Percentiles rank a stretch among this genome's conserved stretches.
phyloP scores from a whole-genome alignment of 768 basidiomycete genomes.

The Pulveroboletus frians region DNA sequence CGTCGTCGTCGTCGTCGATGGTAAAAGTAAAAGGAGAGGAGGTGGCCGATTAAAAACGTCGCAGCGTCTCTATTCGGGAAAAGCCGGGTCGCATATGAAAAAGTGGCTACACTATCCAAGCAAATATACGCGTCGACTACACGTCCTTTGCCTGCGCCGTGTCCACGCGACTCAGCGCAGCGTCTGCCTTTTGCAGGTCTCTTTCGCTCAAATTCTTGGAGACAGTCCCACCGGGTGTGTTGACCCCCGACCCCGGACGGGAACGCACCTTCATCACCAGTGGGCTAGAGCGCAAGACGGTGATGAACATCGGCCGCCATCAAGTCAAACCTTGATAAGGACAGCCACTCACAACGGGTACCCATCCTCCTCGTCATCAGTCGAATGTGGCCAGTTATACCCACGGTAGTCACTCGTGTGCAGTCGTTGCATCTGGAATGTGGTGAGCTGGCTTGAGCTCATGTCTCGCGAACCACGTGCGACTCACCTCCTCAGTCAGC shows the following conservation, averaged over 20 bases:
- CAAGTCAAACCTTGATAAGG: constrained; percentile 9
- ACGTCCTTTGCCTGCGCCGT: background rate
- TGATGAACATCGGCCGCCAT: constrained; percentile 3
- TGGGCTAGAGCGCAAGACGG: constrained; percentile 46
- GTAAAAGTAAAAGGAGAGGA: background rate
- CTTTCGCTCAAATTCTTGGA: constrained; percentile 81
- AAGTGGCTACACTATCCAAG: constrained; percentile 17
- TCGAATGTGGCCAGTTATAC: constrained; percentile 49
- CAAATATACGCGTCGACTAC: background rate
- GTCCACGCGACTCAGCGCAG: constrained; percentile 66
- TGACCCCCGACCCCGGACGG: constrained; percentile 69
- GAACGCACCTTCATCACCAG: constrained; percentile 88
- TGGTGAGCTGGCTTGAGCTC: background rate
- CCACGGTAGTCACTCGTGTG: constrained; percentile 79
- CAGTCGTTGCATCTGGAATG: constrained; percentile 73
- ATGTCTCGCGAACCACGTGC: background rate
- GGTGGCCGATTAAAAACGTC: background rate
- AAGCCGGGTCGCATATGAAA: constrained; percentile 12
- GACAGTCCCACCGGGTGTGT: constrained; percentile 82
- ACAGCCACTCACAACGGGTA: constrained; percentile 72
- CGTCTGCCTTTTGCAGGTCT: constrained; percentile 84
- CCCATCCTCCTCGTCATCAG: constrained; percentile 83
- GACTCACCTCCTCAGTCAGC: constrained; percentile 71
- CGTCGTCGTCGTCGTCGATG: constrained; percentile 12
- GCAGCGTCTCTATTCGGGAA: constrained; percentile 3